phyloP scores from a whole-genome alignment of 2,329 filamentous ascomycete genomes.

The Pseudohalonectria lignicola region DNA sequence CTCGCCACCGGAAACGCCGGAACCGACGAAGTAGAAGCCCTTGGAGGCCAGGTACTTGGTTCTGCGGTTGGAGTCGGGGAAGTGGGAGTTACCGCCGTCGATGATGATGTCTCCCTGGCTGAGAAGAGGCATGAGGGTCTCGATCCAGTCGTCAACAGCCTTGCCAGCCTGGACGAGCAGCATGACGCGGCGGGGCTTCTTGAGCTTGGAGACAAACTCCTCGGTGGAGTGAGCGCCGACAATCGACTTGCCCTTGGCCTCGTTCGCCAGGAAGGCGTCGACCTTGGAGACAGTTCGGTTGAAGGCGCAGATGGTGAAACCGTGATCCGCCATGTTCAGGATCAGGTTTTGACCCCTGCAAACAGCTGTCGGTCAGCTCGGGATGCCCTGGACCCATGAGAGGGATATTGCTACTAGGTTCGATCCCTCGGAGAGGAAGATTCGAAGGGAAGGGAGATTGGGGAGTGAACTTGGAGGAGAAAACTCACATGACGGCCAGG shows the following conservation, averaged over 20 bases:
- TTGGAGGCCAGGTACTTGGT: constrained; percentile 78
- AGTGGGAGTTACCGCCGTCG: constrained; percentile 98
- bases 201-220: constrained; percentile 94
- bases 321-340: constrained; percentile 79
- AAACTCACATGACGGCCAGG: constrained; percentile 74
- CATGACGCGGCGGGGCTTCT: constrained; percentile 95
- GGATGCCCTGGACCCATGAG: too few species aligned
- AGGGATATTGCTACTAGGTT: too few species aligned
- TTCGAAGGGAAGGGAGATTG: constrained; percentile 1
- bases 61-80: constrained; percentile 96
- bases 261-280: constrained; percentile 83
- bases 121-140: constrained; percentile 76
- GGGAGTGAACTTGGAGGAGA: constrained; percentile 1
- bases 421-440: constrained; percentile 1
- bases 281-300: constrained; percentile 99
- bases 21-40: constrained; percentile 91
- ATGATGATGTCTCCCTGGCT: constrained; percentile 95
- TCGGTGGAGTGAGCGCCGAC: constrained; percentile 86
- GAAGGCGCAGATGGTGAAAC: constrained; percentile 95
- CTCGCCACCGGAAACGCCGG: constrained; percentile 97
- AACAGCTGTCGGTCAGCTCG: too few species aligned
- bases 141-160: constrained; percentile 98
- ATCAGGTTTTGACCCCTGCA: constrained; percentile 78
- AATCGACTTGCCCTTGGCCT: constrained; percentile 91
- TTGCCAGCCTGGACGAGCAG: constrained; percentile 97